Evolutionary conservation across 1,284 basidiomycete genomes (phyloP).

Genomic region (Heterobasidion occidentale): DNA sequence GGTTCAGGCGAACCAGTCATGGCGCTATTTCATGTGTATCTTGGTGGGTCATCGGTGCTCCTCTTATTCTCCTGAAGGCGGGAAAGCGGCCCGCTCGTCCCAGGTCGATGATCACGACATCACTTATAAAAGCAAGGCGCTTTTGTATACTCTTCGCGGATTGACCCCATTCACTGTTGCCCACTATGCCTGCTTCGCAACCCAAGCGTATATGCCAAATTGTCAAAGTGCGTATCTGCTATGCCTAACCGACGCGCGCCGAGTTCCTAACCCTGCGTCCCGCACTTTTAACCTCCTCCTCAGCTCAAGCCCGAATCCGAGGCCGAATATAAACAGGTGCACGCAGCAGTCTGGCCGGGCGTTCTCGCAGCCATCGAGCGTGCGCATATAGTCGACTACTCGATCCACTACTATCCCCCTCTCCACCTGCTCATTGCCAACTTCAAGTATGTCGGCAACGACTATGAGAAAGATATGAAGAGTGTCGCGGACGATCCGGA

Average conservation of each 20-base stretch:
- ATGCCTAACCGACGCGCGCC: not conserved
- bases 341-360: conserved; percentile 63
- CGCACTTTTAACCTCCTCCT: conserved; percentile 1
- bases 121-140: not conserved
- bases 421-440: conserved; percentile 62
- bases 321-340: conserved; percentile 64
- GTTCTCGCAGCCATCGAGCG: conserved; percentile 60
- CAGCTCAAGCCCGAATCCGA: conserved; percentile 57
- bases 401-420: conserved; percentile 62
- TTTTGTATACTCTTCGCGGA: not conserved
- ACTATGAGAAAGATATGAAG: conserved; percentile 64
- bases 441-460: conserved; percentile 55
- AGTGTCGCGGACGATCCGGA: conserved; percentile 55
- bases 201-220: not conserved
- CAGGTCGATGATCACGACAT: not conserved
- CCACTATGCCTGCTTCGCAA: not conserved
- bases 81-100: not conserved
- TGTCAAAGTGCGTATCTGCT: not conserved
- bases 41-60: not conserved
- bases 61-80: not conserved
- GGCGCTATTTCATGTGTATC: too few relatives aligned
- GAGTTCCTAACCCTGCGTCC: not conserved
- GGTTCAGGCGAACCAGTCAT: too few relatives aligned
- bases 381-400: conserved; percentile 71
- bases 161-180: not conserved